Conservation (phyloP, 169 alveolate species). For the Sarcocystis neurona region DNA sequence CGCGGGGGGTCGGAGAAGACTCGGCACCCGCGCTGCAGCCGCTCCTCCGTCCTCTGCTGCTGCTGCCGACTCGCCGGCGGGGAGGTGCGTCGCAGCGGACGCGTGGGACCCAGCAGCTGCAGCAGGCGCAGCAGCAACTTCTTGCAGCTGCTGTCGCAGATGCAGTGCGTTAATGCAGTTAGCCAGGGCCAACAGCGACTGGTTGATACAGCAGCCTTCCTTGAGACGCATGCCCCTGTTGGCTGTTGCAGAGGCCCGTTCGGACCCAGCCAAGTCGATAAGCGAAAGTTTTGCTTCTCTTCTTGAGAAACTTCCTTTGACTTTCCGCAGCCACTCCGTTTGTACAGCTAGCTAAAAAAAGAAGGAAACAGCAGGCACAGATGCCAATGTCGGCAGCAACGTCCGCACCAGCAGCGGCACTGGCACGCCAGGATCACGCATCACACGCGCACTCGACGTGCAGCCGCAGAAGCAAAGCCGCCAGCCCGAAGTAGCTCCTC, state of each 20-base stretch:
- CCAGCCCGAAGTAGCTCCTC: no score
- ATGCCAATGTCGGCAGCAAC: no score
- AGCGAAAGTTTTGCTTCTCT: slow-evolving; percentile 85
- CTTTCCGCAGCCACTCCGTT: slow-evolving; percentile 61
- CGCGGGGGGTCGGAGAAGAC: background rate
- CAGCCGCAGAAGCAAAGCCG: no score
- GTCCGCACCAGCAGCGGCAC: no score
- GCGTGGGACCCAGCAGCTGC: background rate
- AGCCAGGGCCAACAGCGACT: slow-evolving; percentile 94
- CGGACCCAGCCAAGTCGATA: slow-evolving; percentile 97
- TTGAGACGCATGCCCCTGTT: slow-evolving; percentile 90
- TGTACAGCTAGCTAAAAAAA: slow-evolving; percentile 3
- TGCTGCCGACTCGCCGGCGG: background rate
- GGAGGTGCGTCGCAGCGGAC: background rate
- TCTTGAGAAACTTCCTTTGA: slow-evolving; percentile 48
- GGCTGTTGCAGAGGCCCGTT: slow-evolving; percentile 93
- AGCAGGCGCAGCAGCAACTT: background rate
- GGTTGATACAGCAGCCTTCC: slow-evolving; percentile 96
- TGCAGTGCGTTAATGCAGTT: slow-evolving; percentile 96
- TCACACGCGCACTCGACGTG: no score
- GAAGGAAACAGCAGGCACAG: no score
- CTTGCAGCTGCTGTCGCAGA: slow-evolving; percentile 75
- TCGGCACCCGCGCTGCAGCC: no score
- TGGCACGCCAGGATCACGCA: no score
- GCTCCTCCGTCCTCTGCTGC: background rate